These are phyloP conservation scores for Leucoagaricus sp. DNA, from an alignment of 1,284 basidiomycete species.

Conservation along the genomic window DNA sequence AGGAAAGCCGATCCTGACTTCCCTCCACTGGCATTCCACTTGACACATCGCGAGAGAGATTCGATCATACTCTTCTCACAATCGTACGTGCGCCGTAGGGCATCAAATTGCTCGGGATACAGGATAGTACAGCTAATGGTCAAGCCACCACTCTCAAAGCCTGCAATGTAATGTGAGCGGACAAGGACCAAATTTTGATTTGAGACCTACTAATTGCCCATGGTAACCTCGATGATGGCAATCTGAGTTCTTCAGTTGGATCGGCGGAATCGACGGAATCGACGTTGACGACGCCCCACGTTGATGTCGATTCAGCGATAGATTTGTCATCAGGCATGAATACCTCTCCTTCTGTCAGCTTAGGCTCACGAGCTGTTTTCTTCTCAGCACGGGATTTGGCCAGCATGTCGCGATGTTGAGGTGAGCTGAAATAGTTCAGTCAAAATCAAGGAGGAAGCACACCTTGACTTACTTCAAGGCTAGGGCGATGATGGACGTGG, in stretches of 20 bases:
- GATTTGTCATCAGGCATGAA: constrained; percentile 89
- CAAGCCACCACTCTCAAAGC: constrained; percentile 87
- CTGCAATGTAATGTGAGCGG: constrained; percentile 40
- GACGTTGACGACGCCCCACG: constrained; percentile 85
- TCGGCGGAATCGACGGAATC: constrained; percentile 64
- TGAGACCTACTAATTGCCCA: constrained; percentile 72
- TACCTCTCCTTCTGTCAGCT: constrained; percentile 68
- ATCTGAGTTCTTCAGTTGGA: constrained; percentile 73
- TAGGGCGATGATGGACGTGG: constrained; percentile 96
- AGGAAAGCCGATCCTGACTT: constrained; percentile 97
- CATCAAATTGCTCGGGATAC: constrained; percentile 97
- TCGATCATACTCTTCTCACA: constrained; percentile 95
- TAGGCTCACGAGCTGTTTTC: constrained; percentile 65
- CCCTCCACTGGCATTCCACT: constrained; percentile 95
- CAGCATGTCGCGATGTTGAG: constrained; percentile 86
- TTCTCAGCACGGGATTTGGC: constrained; percentile 74
- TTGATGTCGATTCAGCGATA: constrained; percentile 77
- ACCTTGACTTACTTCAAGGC: constrained; percentile 78
- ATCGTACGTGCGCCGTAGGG: constrained; percentile 87
- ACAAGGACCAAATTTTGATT: neutral
- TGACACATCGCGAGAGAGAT: constrained; percentile 90
- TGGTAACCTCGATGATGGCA: constrained; percentile 77
- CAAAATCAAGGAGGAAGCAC: constrained; percentile 31
- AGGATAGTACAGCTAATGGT: constrained; percentile 96
- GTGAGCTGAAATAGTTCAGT: constrained; percentile 56